Conservation (phyloP, 192 early-diverging fungal genomes). For the Dissophora ornata region DNA sequence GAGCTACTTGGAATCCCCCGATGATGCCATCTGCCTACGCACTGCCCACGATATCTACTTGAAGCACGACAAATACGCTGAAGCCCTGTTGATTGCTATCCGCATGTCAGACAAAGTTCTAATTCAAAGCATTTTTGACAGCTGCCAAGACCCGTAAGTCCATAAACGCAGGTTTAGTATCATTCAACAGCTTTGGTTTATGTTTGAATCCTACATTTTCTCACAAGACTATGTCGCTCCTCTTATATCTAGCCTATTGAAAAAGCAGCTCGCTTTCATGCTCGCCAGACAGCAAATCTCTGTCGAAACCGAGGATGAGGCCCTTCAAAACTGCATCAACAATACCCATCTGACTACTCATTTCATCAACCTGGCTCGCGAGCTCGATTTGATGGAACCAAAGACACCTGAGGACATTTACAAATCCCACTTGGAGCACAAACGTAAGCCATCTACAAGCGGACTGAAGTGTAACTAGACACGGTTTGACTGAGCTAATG, state of each 20-base stretch:
- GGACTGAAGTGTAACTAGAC: too few relatives aligned
- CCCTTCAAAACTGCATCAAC: slow-evolving; percentile 89
- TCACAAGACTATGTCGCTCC: too few relatives aligned
- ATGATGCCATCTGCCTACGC: slow-evolving; percentile 84
- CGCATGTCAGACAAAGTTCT: slow-evolving; percentile 82
- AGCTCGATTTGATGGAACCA: slow-evolving; percentile 94
- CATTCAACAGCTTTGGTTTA: too few relatives aligned
- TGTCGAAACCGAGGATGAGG: slow-evolving; percentile 85
- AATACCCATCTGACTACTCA: slow-evolving; percentile 89
- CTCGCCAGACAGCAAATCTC: slow-evolving; percentile 89
- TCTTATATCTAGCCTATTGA: slow-evolving; percentile 65
- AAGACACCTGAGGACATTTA: slow-evolving; percentile 99
- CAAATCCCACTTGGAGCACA: slow-evolving; percentile 96
- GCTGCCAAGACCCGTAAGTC: slow-evolving; percentile 79
- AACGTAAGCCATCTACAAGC: slow-evolving; percentile 56
- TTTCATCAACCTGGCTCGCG: slow-evolving; percentile 89
- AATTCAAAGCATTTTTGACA: slow-evolving; percentile 88
- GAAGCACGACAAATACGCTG: slow-evolving; percentile 80
- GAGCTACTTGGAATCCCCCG: slow-evolving; percentile 89
- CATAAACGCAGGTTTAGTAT: background rate
- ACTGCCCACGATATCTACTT: slow-evolving; percentile 94
- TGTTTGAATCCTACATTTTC: too few relatives aligned
- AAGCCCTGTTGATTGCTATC: slow-evolving; percentile 89
- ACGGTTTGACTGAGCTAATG: too few relatives aligned
- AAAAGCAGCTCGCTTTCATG: slow-evolving; percentile 97